Conservation (phyloP, 768 basidiomycete species). For the Lactarius trivialis region DNA sequence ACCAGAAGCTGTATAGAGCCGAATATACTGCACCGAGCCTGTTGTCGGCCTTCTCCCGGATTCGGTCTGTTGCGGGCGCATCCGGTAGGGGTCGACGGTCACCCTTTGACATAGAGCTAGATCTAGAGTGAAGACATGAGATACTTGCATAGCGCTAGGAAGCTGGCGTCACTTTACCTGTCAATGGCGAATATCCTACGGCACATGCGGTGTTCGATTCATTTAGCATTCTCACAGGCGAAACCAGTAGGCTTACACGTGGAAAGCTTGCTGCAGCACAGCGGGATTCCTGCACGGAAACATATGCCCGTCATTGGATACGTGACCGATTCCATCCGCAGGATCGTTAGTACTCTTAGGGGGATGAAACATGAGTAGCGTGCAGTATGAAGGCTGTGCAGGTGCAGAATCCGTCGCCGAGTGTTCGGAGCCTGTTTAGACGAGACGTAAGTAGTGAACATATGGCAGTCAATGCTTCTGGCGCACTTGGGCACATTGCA, state of each 20-base stretch:
- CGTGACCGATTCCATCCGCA: slow-evolving; percentile 36
- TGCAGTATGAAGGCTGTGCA: slow-evolving; percentile 48
- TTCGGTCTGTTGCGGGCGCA: slow-evolving; percentile 37
- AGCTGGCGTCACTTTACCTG: slow-evolving; percentile 27
- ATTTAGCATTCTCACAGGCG: not conserved
- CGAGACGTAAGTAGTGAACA: not conserved
- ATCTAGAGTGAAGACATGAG: slow-evolving; percentile 31
- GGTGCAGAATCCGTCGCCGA: slow-evolving; percentile 32
- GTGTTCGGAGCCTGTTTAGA: slow-evolving; percentile 44
- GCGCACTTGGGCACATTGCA: slow-evolving; percentile 44
- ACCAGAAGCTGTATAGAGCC: slow-evolving; percentile 51
- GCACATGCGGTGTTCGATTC: not conserved
- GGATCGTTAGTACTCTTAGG: slow-evolving; percentile 29
- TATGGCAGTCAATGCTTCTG: not conserved
- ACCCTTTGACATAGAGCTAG: slow-evolving; percentile 40
- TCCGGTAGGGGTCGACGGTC: slow-evolving; percentile 42
- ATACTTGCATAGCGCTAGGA: not conserved
- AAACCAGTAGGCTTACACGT: slow-evolving; percentile 41
- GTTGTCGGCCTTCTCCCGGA: slow-evolving; percentile 36
- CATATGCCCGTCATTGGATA: slow-evolving; percentile 51
- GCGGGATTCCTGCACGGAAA: slow-evolving; percentile 50
- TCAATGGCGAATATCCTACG: slow-evolving; percentile 51
- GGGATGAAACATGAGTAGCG: slow-evolving; percentile 47
- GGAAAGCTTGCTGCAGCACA: slow-evolving; percentile 47
- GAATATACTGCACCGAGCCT: slow-evolving; percentile 55